These are phyloP conservation scores for Olyra latifolia DNA, from an alignment of 176 grass and related monocot species.

Conservation along the genomic window DNA sequence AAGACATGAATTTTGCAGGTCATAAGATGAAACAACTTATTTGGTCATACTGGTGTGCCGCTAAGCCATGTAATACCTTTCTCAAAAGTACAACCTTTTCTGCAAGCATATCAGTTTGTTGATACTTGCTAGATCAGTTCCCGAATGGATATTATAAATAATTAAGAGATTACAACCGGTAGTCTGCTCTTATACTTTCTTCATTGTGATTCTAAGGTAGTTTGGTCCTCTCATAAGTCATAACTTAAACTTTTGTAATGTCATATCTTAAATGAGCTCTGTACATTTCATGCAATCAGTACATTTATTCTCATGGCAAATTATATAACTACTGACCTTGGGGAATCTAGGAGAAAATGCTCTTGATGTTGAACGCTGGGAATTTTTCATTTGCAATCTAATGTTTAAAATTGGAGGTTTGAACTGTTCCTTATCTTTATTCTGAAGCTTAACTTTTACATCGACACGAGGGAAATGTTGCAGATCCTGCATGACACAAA, in stretches of 20 bases:
- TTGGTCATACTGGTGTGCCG: neutral
- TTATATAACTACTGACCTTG: conserved; percentile 61
- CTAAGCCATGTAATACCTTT: neutral
- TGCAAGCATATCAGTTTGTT: neutral
- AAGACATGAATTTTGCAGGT: neutral
- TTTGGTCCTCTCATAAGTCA: neutral
- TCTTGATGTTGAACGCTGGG: conserved; percentile 57
- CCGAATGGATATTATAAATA: neutral
- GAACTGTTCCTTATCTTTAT: conserved; percentile 40
- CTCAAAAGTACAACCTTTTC: neutral
- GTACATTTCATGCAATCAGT: conserved; percentile 8
- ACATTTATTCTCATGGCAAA: conserved; percentile 10
- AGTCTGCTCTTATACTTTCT: neutral
- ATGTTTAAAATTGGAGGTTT: conserved; percentile 65
- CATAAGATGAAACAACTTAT: conserved; percentile 12
- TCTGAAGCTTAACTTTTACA: conserved; percentile 73
- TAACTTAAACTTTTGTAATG: neutral
- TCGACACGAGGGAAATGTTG: conserved; percentile 72
- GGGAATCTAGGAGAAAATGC: conserved; percentile 88
- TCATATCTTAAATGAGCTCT: conserved; percentile 9
- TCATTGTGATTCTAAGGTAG: conserved; percentile 9
- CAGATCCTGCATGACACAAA: conserved; percentile 65
- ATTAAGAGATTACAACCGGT: neutral
- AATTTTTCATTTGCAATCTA: conserved; percentile 68
- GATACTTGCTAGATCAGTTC: neutral